A percentile compares a stretch with the other conserved stretches of the same genome.
phyloP scores from a whole-genome alignment of 176 grass and related monocot genomes.

The Secale cereale region DNA sequence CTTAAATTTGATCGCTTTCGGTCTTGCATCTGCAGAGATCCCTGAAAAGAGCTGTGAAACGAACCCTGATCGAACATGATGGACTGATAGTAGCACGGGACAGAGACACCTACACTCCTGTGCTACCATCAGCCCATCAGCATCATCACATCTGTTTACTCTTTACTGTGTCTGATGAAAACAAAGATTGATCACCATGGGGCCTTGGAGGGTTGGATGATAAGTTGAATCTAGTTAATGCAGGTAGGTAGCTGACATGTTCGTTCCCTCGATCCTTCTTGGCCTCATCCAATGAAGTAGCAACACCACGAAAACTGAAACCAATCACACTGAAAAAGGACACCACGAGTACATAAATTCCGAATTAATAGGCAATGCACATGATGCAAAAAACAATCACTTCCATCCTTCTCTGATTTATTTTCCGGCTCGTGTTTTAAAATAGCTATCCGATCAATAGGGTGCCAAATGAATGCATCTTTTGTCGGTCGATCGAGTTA shows the following conservation, averaged over 20 bases:
- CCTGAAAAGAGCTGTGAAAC: background rate
- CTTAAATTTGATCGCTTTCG: conserved; percentile 17
- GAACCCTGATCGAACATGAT: no score
- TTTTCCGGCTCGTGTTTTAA: background rate
- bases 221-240: background rate
- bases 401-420: background rate
- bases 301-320: background rate
- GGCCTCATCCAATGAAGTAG: background rate
- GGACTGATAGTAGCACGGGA: background rate
- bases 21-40: background rate
- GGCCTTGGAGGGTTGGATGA: background rate
- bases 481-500: background rate
- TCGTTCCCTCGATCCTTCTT: background rate
- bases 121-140: no score
- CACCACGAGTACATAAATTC: background rate
- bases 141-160: background rate
- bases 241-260: background rate
- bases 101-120: background rate
- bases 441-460: background rate
- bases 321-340: background rate
- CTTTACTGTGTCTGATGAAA: background rate
- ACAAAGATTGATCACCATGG: background rate
- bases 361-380: background rate
- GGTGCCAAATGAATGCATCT: background rate
- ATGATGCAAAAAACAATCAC: background rate